Base-by-base conservation (phyloP, 2,329 filamentous ascomycete genomes). In the Ophidiomyces ophidiicola region DNA sequence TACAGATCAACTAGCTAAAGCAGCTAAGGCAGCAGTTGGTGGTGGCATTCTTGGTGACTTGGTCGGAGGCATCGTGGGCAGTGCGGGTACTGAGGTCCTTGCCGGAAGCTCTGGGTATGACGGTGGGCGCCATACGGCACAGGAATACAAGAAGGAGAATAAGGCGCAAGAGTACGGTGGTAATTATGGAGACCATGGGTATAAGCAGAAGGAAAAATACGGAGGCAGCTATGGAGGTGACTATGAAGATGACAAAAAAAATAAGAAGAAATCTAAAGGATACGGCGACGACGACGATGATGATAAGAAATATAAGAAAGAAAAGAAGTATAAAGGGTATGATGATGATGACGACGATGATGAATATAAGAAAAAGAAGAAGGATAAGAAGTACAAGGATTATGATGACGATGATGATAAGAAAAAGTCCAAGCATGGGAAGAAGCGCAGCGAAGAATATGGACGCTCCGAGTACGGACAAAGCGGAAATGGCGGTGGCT, bases 41-140 rank as follows among this genome's bases (percentile, higher is more conserved):
- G 76, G 76, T 33, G 76, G 78, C 35, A 73, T 74, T 7, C 56
- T 85, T 1, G 80, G 81, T 20, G 78, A 79, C 17, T 63, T 93
- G 30, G 67, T 93, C 8, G 79, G 78, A 39, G 75, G 78, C 19
- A 60, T 82, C 23, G 80, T 82, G 8, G 21, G 25, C 14, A 28
- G 38, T 19, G 65, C 69, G 20, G 68, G 64, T 18, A 60, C 72
- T 44, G 68, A 69, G 20, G 71, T 72, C 24, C 75, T 74, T 26
- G 62, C 87, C 11, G 70, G 92, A 6, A 74, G 77, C 7, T 71
- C 71, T 8, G 70, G 70, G 10, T 72, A 80, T 37, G 66, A 68
- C 11, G 49, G 66, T 24, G 63, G 71, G 23, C 66, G 76, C 32
- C 74, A 69, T 2, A 33, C 35, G 19, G 38, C 26, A 33, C 39